Evolutionary conservation across 148 eudicot species (phyloP).

Genomic region (Rhododendron ovatum): DNA sequence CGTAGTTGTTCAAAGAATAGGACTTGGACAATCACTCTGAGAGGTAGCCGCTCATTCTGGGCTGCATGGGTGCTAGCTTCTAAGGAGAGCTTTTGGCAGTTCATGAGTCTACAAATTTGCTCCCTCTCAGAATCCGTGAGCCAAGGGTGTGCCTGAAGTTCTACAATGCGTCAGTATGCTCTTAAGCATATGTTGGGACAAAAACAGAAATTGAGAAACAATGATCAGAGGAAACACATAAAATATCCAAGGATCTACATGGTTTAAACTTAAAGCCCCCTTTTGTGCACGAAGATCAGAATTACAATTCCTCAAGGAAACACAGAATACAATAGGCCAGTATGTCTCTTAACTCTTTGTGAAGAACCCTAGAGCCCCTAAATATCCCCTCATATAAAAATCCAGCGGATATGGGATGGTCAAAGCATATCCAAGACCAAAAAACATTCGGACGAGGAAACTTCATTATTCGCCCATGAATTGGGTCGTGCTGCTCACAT

Average conservation of each 20-base stretch:
- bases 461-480: too few relatives aligned
- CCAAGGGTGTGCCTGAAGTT: conserved; percentile 65
- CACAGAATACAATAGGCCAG: not conserved
- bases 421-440: too few relatives aligned
- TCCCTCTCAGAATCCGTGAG: conserved; percentile 64
- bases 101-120: conserved; percentile 68
- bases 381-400: too few relatives aligned
- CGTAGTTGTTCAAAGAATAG: conserved; percentile 70
- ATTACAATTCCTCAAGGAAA: not conserved
- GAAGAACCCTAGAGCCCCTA: too few relatives aligned
- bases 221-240: not conserved
- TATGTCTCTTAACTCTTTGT: too few relatives aligned
- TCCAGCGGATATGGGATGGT: too few relatives aligned
- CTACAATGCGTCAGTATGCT: not conserved
- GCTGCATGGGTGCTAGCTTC: conserved; percentile 84
- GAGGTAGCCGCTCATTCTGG: conserved; percentile 69
- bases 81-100: conserved; percentile 68
- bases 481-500: too few relatives aligned
- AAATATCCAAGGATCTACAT: too few relatives aligned
- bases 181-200: not conserved
- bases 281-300: not conserved
- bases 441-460: too few relatives aligned
- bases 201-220: not conserved
- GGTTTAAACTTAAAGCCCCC: not conserved
- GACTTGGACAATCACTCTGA: conserved; percentile 68